Evolutionary conservation across 1,284 basidiomycete species (phyloP), one percentile per base, ranked within the genome.

Genomic region (Austroboletus rostrupii): DNA sequence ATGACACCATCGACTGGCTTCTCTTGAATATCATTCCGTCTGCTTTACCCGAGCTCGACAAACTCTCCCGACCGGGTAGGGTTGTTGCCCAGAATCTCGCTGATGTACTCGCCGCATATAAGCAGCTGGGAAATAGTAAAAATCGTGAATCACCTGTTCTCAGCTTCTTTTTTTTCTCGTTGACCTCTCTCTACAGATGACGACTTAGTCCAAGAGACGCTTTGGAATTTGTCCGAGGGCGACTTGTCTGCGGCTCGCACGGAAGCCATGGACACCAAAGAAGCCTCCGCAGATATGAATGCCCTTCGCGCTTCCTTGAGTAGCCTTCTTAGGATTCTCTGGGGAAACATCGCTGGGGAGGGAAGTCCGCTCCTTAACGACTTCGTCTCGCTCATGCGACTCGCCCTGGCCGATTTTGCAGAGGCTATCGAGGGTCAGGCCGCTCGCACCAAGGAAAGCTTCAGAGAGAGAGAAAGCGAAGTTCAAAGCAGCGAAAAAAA

Each of bases 361-460:
- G 76, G 78, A 23, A 67, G 68, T 43, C 73, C 73, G 29, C 67
- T 85, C 26, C 71, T 83, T 56, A 66, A 72, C 45, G 84, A 87
- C 62, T 77, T 86, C 55, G 71, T 80, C 4, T 85, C 83, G 17
- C 80, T 86, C 57, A 57, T 74, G 2, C 78, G 85, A 2, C 73
- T 85, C 29, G 74, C 80, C 3, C 66, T 86, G 36, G 82, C 83
- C 0, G 82, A 87, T 50, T 74, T 77, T 0, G 82, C 83, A 0
- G 81, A 84, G 45, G 61, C 74, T 14, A 53, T 86, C 20, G 77
- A 84, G 54, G 55, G 61, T 0, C 71, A 72, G 48, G 85, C 82
- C 0, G 68, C 70, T 3, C 54, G 60, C 2, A 72, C 79, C 0
- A 83, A 83, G 50, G 68, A 77, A 28, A 67, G 61, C 13, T 64